Evolutionary conservation across 225 moss, liverwort and hornwort genomes (phyloP).

Genomic region (Takakia lepidozioides): DNA sequence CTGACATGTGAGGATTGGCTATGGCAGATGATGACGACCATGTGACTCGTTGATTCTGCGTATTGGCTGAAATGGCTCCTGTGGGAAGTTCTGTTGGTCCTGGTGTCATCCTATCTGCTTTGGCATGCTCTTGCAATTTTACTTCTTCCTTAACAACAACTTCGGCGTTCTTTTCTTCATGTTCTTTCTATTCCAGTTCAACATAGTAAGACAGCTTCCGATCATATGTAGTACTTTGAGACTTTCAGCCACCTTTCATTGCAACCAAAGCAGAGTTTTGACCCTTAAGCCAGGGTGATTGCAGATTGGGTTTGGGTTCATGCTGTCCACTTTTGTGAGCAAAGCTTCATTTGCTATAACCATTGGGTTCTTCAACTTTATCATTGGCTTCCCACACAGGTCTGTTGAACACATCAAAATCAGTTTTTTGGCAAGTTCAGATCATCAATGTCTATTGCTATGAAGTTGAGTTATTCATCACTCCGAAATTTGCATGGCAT

Average conservation of each 20-base stretch:
- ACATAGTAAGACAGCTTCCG: conserved; percentile 45
- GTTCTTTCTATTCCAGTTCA: conserved; percentile 82
- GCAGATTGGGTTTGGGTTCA: conserved; percentile 89
- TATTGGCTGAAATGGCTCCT: conserved; percentile 94
- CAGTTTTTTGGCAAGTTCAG: no score
- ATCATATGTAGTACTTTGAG: no score
- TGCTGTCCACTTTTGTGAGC: conserved; percentile 79
- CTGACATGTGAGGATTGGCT: not conserved
- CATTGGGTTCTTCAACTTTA: conserved; percentile 88
- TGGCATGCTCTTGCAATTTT: conserved; percentile 89
- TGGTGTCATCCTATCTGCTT: conserved; percentile 67
- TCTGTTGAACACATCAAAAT: conserved; percentile 7
- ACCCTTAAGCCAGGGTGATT: no score
- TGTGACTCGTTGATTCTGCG: conserved; percentile 87
- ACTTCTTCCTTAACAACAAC: conserved; percentile 78
- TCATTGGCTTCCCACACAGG: conserved; percentile 85
- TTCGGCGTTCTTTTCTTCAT: conserved; percentile 77
- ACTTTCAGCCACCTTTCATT: no score
- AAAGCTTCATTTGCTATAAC: conserved; percentile 91
- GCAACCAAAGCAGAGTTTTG: no score
- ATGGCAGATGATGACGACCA: conserved; percentile 77
- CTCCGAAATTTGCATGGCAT: no score
- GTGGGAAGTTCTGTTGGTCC: conserved; percentile 70
- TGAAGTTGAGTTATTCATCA: no score
- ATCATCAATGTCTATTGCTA: no score